Conservation (phyloP, 306 rosid genomes). For the Ceratonia siliqua region DNA sequence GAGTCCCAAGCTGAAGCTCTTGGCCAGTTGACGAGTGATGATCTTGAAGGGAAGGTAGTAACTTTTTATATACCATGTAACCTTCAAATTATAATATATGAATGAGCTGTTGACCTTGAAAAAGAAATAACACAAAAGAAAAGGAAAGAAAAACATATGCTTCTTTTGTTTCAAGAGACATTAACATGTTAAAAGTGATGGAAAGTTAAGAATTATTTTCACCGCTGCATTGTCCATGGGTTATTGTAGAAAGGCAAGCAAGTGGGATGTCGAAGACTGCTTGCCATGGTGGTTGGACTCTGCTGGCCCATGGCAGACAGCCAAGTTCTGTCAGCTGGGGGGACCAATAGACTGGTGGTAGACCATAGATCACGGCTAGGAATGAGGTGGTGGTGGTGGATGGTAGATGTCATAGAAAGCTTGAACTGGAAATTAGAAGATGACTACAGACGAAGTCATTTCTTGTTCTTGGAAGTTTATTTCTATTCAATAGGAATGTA, state of each 20-base stretch:
- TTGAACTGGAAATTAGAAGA: background rate
- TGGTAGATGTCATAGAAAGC: background rate
- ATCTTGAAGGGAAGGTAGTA: constrained; percentile 90
- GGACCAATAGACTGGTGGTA: background rate
- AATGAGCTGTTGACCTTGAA: constrained; percentile 53
- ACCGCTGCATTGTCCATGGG: constrained; percentile 4
- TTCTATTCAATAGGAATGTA: constrained; percentile 1
- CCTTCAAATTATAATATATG: constrained; percentile 13
- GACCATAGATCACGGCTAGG: background rate
- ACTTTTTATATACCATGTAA: background rate
- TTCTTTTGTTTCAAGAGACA: background rate
- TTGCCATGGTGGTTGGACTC: background rate
- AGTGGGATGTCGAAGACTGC: constrained; percentile 22
- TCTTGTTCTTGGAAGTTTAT: background rate
- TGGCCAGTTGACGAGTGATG: constrained; percentile 87
- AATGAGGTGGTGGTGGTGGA: background rate
- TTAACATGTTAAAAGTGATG: background rate
- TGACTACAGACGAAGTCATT: background rate
- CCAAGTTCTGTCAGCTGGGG: background rate
- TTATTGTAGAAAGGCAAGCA: constrained; percentile 12
- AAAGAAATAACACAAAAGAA: constrained; percentile 38
- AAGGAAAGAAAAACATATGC: constrained; percentile 16
- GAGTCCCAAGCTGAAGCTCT: constrained; percentile 98
- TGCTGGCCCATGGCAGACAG: background rate
- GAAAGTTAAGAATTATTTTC: constrained; percentile 16